Evolutionary conservation across 352 stramenopile species (phyloP), one percentile per base, ranked within the genome.

Genomic region (Globisporangium sylvaticum): DNA sequence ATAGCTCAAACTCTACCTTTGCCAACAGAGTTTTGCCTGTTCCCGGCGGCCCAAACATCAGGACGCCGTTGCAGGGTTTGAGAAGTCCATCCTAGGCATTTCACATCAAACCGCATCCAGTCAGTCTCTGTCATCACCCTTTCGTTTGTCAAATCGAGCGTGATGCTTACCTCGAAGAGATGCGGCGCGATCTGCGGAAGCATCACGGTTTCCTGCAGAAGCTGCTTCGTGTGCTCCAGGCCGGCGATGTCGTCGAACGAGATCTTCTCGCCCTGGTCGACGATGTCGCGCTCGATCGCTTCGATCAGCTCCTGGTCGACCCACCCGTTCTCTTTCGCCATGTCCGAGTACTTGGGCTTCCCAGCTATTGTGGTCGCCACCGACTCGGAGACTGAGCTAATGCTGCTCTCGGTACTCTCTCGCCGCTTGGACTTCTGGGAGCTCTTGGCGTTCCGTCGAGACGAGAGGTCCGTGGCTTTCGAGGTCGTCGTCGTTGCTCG

Each of bases 21-120:
- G 89, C 87, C 15, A 96, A 70, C 31, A 97, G 69, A 10, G 91
- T 97, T 71, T 97, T 97, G 60, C 91, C 91, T 31, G 90, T 97
- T 65, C 91, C 91, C 4, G 91, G 91, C 5, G 90, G 91, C 0
- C 91, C 88, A 72, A 95, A 95, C 82, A 95, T 91, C 20, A 95
- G 71, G 20, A 95, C 80, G 3, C 88, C 87, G 27, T 87, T 95
- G 65, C 86, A 94, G 10, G 85, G 84, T 57, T 92, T 94, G 3
- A 93, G 73, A 22, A 88, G 70, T 10, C 86, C 88, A 57, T 94
- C 81, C 83, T 92, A 70, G 12, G 29, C n/a, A n/a, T n/a, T n/a
- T n/a, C 6, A 39, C 12, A 59, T 27, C 12, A 20, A n/a, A 59
- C 14, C 25, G 27, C 20, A 37, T 37, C 31, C 31, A 37, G 4